Base-by-base conservation (phyloP, 257 asterid species). In the Sherardia arvensis region DNA sequence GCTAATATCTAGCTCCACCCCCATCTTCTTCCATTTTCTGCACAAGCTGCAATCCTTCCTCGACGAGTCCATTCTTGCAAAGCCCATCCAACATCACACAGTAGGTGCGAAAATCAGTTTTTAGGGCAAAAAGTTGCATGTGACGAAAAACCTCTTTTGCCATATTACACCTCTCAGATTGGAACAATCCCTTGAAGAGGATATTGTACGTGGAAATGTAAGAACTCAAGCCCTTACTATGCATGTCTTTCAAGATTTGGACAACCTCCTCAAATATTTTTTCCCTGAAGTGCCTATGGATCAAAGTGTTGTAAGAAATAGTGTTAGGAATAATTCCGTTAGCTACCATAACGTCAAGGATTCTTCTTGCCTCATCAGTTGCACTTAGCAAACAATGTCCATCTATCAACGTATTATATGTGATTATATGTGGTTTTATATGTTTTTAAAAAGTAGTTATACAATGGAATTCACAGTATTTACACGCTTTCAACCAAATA, bases 101-200 rank as follows among this genome's bases (percentile, higher is more conserved):
- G 69, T 71, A 74, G 9, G 76, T 68, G 11, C 32, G 23, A 33
- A 56, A 66, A 56, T 69, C 59, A 49, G 64, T 66, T 17, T 69
- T 59, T 15, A 54, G 4, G 18, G 71, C 72, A 25, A 40, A 43
- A 0, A 18, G 65, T 64, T 45, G 30, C 6, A 71, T 33, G 3
- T 4, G 0, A 40, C 59, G 20, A 9, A 67, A 71, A 22, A 59
- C 10, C 4, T 12, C 23, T 9, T 2, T 8, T 21, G 72, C 80
- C 25, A 1, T 1, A 23, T 26, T 53, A 8, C 58, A 45, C 23
- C 66, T 14, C 68, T 60, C 65, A 8, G 45, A 51, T 30, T 40
- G 57, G 64, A 76, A 76, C 43, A 76, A 48, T 21, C 80, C 74
- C 53, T 63, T 76, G 76, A n/a, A n/a, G n/a, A n/a, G n/a, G n/a